Conservation (phyloP, 2,329 filamentous ascomycete species). For the Fusarium xylarioides region DNA sequence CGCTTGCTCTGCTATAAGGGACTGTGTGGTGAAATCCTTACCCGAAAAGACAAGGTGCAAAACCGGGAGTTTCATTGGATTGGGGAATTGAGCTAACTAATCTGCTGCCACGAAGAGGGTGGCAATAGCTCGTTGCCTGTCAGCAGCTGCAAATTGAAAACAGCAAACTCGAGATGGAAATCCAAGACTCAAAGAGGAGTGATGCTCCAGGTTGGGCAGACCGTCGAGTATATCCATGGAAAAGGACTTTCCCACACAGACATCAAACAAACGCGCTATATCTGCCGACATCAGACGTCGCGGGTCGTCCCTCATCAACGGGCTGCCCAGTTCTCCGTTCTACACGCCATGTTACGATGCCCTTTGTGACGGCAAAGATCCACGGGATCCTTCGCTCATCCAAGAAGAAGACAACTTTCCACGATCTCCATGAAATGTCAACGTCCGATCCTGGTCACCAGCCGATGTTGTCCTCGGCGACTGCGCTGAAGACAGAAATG, state of each 20-base stretch:
- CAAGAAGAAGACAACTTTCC: neutral
- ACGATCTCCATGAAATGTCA: neutral
- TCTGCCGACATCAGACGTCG: too few relatives aligned
- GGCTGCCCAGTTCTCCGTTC: too few relatives aligned
- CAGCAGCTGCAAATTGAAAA: neutral
- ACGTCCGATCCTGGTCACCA: conserved; percentile 32
- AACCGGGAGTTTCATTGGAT: neutral
- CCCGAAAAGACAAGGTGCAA: neutral
- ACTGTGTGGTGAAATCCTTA: too few relatives aligned
- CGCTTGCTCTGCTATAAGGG: too few relatives aligned
- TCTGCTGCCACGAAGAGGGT: neutral
- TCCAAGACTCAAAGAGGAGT: neutral
- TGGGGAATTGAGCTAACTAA: neutral
- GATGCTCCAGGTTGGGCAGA: conserved; percentile 37
- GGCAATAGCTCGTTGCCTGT: neutral
- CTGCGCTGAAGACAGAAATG: conserved; percentile 32
- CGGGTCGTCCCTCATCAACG: neutral
- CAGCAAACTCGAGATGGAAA: neutral
- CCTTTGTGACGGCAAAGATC: neutral
- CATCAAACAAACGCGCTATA: conserved; percentile 12
- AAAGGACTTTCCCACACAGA: conserved; percentile 42
- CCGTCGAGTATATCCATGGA: conserved; percentile 43
- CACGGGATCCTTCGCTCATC: neutral
- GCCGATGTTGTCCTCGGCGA: conserved; percentile 45
- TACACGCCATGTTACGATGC: neutral